Conservation (phyloP, 192 early-diverging fungal species). For the Obelidium mucronatum region DNA sequence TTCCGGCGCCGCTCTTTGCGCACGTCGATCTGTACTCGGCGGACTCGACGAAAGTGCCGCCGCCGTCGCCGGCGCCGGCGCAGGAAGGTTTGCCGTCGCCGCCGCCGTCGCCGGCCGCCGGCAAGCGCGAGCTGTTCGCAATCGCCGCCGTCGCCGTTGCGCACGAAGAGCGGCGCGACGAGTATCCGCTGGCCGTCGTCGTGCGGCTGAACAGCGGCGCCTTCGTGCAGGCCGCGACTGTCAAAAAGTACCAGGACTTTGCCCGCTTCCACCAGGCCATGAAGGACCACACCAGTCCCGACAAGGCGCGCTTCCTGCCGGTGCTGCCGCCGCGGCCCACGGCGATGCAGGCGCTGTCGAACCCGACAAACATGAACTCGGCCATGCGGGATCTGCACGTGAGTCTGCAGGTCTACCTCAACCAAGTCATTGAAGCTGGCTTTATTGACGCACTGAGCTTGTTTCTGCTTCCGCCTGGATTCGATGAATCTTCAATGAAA, state of each 20-base stretch:
- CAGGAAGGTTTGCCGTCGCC: constrained; percentile 9
- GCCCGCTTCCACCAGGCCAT: constrained; percentile 16
- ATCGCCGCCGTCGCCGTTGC: not conserved
- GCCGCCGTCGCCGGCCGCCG: constrained; percentile 4
- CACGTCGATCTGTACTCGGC: constrained; percentile 28
- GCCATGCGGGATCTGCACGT: not conserved
- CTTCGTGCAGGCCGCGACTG: not conserved
- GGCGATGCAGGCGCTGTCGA: not conserved
- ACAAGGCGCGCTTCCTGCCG: constrained; percentile 6
- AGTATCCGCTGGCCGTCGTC: not conserved
- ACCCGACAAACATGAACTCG: not conserved
- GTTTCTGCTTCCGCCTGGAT: not conserved
- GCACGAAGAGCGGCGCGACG: not conserved
- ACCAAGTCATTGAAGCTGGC: constrained; percentile 10
- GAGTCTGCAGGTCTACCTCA: not conserved
- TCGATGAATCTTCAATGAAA: not conserved
- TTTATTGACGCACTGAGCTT: constrained; percentile 1
- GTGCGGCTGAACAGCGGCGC: not conserved
- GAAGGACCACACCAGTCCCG: not conserved
- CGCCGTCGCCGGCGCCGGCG: not conserved
- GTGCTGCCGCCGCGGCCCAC: not conserved
- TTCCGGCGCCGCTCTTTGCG: constrained; percentile 22
- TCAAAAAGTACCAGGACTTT: constrained; percentile 9
- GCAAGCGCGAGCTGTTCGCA: not conserved
- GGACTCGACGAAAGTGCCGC: constrained; percentile 30